Evolutionary conservation across 805 yeast species (phyloP).

Genomic region (Yamadazyma sp.): DNA sequence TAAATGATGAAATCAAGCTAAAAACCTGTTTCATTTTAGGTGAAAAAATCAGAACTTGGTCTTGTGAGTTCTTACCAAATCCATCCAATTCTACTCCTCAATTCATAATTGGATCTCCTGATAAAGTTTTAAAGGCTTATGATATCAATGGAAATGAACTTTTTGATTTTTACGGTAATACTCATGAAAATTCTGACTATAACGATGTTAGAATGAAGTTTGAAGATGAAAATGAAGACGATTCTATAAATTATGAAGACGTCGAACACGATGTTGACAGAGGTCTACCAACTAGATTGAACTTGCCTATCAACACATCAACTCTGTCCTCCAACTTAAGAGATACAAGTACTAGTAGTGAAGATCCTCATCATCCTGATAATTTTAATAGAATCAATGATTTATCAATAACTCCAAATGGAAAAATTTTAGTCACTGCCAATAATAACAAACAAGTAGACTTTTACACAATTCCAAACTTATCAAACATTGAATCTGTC

Average conservation of each 20-base stretch:
- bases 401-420: conserved; percentile 63
- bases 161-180: conserved; percentile 41
- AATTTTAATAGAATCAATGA: conserved; percentile 59
- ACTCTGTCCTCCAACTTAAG: conserved; percentile 2
- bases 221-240: conserved; percentile 4
- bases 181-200: conserved; percentile 14
- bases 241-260: conserved; percentile 9
- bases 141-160: conserved; percentile 38
- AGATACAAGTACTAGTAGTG: neutral
- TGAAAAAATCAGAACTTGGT: conserved; percentile 37
- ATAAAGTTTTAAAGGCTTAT: conserved; percentile 48
- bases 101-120: conserved; percentile 76
- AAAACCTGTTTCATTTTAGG: conserved; percentile 39
- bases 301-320: neutral
- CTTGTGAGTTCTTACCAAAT: conserved; percentile 69
- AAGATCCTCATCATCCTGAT: conserved; percentile 2
- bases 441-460: conserved; percentile 61
- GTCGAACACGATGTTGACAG: conserved; percentile 10
- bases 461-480: conserved; percentile 51
- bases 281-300: conserved; percentile 1
- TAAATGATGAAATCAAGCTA: conserved; percentile 19
- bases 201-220: conserved; percentile 15
- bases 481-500: conserved; percentile 27
- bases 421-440: conserved; percentile 58
- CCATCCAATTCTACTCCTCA: conserved; percentile 26